Evolutionary conservation across 768 basidiomycete genomes (phyloP).

Genomic region (Terana coerulea): DNA sequence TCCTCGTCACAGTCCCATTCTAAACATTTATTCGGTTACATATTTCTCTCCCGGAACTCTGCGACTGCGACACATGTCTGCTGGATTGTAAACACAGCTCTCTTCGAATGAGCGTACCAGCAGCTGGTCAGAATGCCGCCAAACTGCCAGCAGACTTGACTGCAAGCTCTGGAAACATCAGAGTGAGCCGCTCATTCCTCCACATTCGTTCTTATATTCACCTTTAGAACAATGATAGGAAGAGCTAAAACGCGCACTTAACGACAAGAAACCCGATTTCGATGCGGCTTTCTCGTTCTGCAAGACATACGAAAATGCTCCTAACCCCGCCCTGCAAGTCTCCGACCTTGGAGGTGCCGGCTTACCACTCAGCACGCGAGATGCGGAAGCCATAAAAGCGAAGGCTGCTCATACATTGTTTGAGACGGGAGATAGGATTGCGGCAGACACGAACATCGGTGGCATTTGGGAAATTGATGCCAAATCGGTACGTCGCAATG

Average conservation of each 20-base stretch:
- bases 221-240: neutral
- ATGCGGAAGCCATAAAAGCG: constrained; percentile 36
- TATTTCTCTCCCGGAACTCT: neutral
- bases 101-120: no score
- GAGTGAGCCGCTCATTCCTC: neutral
- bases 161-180: neutral
- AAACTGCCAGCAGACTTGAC: no score
- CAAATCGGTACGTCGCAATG: constrained; percentile 18
- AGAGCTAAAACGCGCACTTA: neutral
- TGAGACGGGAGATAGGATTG: constrained; percentile 39
- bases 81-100: no score
- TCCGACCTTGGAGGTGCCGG: constrained; percentile 39
- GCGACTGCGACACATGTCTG: neutral
- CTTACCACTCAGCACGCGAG: constrained; percentile 37
- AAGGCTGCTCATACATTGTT: constrained; percentile 39
- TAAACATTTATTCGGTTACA: neutral
- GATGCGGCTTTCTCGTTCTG: constrained; percentile 22
- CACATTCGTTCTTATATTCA: neutral
- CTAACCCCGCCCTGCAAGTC: constrained; percentile 39
- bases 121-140: no score
- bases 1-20: neutral
- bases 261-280: neutral
- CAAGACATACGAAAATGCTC: constrained; percentile 26
- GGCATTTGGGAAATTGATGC: constrained; percentile 53
- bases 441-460: constrained; percentile 40